Base-by-base conservation (phyloP, 2,329 filamentous ascomycete genomes). In the Claviceps sp. region DNA sequence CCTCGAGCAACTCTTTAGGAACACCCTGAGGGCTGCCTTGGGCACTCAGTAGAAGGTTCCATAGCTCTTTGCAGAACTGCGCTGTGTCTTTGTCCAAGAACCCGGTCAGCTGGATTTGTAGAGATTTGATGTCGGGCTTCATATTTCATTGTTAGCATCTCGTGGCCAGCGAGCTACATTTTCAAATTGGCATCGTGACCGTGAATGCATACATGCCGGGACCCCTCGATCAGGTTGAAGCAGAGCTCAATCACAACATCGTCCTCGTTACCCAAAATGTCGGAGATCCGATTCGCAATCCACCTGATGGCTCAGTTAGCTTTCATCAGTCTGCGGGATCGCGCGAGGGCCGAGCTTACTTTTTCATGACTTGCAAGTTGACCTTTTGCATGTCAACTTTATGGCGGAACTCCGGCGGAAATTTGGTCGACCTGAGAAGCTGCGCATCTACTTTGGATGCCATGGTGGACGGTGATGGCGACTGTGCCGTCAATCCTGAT, bases 341-440 rank as follows among this genome's bases (percentile, higher is more conserved):
- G 34, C 18, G 43, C 38, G 18, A 46, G 14, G 46, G 47, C 20
- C 41, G 54, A 41, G 30, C 83, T 63, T 65, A 94, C 87, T 93
- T 95, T 77, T 96, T 96, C 82, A 98, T 95, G 52, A 98, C 87
- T 68, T 95, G 88, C 49, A 95, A 76, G 65, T 98, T 96, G 68
- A 98, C 89, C 73, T 97, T 97, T 60, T 84, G 81, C 81, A 94
- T 95, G 73, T 98, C 90, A 58, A 98, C 93, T 73, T 96, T 96
- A 66, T 87, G 83, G 65, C 80, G 91, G 72, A 97, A 98, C 64
- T 96, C 89, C 7, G 84, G 78, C 46, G 93, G 93, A 58, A 96
- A 97, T 65, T 94, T 96, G 52, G 90, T 97, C 68, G 84, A 84
- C 76, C 85, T 87, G 52, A 96, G 73, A 62, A 95, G 79, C 74